Conservation (phyloP, 208 protist genomes). For the Leishmania arabica region DNA sequence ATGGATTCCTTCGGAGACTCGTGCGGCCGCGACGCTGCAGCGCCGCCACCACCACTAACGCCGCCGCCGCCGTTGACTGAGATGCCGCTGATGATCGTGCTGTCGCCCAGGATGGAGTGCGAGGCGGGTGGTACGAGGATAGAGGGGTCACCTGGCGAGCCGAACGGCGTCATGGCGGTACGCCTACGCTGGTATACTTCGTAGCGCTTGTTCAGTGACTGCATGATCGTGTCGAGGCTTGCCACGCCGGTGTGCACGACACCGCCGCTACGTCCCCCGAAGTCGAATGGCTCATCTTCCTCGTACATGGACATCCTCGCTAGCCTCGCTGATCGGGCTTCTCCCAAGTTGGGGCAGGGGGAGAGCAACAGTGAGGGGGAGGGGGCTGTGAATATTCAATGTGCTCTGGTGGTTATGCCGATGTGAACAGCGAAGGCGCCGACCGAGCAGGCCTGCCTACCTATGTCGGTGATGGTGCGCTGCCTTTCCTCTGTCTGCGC, state of each 20-base stretch:
- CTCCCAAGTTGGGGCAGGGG: background rate
- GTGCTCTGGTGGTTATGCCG: background rate
- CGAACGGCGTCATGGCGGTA: slow-evolving; percentile 25
- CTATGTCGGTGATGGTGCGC: background rate
- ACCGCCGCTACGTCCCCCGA: background rate
- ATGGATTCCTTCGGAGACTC: slow-evolving; percentile 7
- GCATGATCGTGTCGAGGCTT: slow-evolving; percentile 28
- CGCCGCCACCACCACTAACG: background rate
- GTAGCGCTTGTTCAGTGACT: slow-evolving; percentile 35
- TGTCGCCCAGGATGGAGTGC: slow-evolving; percentile 30
- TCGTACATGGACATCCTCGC: slow-evolving; percentile 1
- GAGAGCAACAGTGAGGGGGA: background rate
- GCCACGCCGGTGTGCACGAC: slow-evolving; percentile 2
- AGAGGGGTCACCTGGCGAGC: slow-evolving; percentile 10
- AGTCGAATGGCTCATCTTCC: slow-evolving; percentile 5
- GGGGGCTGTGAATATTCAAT: background rate
- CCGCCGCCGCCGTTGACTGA: background rate
- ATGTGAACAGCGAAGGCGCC: background rate
- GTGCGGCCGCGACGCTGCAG: background rate
- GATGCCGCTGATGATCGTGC: slow-evolving; percentile 5
- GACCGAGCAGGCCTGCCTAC: background rate
- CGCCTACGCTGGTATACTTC: slow-evolving; percentile 32
- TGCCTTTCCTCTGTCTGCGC: background rate
- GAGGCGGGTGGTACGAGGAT: slow-evolving; percentile 12
- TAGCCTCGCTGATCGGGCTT: background rate